Evolutionary conservation across 495 filamentous ascomycete genomes (phyloP), one percentile per base, ranked within the genome.

Genomic region (Neurospora africana): DNA sequence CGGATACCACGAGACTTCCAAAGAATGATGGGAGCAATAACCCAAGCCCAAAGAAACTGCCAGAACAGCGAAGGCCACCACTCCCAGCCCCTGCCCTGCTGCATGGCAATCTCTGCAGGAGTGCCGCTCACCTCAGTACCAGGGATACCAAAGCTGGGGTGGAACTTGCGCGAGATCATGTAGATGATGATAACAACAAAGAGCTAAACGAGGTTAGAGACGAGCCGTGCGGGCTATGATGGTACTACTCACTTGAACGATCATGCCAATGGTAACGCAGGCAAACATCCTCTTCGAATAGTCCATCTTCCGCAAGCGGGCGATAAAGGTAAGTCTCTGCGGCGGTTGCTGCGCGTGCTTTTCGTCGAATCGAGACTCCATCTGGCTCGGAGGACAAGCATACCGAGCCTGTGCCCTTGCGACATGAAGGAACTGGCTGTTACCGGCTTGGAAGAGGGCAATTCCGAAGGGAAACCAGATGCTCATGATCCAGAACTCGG

Each of bases 401-500:
- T 84, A 84, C 61, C 81, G 78, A 75, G 81, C 81, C 76, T 89
- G 87, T 37, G 82, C 77, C 74, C 82, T 86, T 71, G 89, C 88
- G 71, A 91, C 82, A 70, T 89, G 82, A n/a, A 91, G 83, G 76
- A 92, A 88, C 71, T 88, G 88, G 73, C 81, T 85, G 78, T 91
- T 91, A 47, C 86, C 86, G 47, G 87, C 91, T 75, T 92, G 90
- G 80, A 93, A 93, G 3, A 92, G 79, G 21, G 88, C 90, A 73
- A 93, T 86, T 36, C 91, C 91, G 35, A 89, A 85, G 4, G 91
- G 91, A 38, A 93, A 82, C 78, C 87, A 90, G 53, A 88, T 85
- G 69, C 89, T 86, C 91, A 93, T 93, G 77, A 92, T 84, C 90
- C 91, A 93, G 79, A 86, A 93, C 76, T 91, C 79, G 41, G 72